A percentile compares a stretch with the other conserved stretches of the same genome.
Conservation (phyloP, 805 yeast genomes). For the Wickerhamomyces bisporus region DNA sequence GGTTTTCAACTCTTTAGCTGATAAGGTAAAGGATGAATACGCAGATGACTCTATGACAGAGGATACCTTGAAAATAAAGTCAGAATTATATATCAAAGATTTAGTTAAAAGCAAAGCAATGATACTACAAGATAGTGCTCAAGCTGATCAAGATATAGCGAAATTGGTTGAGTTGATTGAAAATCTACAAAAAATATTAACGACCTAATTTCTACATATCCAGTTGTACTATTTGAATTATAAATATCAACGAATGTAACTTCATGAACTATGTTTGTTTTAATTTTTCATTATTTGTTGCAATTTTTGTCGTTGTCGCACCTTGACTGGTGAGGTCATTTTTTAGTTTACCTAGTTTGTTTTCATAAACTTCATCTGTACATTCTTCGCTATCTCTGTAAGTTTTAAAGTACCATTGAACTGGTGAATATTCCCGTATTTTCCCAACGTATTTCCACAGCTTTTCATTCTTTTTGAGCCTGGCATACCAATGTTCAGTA, state of each 20-base stretch:
- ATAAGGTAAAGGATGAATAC: no score
- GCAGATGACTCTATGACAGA: not conserved
- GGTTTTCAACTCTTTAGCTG: not conserved
- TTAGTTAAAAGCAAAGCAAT: no score
- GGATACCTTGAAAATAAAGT: not conserved
- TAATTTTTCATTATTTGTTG: not conserved
- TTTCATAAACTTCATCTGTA: not conserved
- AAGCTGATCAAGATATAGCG: no score
- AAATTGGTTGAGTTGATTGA: no score
- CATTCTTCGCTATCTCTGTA: no score
- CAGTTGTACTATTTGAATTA: no score
- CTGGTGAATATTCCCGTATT: slow-evolving; percentile 1
- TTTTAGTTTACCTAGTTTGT: no score
- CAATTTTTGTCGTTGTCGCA: not conserved
- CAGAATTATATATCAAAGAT: not conserved
- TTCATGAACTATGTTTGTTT: not conserved
- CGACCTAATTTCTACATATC: no score
- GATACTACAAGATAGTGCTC: no score
- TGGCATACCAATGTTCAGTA: not conserved
- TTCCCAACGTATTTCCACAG: slow-evolving; percentile 1
- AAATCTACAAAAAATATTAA: no score
- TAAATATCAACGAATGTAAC: not conserved
- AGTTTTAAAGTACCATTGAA: no score
- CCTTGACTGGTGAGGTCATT: not conserved
- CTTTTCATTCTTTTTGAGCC: slow-evolving; percentile 1